Percentiles rank a stretch among this genome's conserved stretches.
phyloP scores from a whole-genome alignment of 192 early-diverging fungal genomes.

The Chytriomyces sp. region DNA sequence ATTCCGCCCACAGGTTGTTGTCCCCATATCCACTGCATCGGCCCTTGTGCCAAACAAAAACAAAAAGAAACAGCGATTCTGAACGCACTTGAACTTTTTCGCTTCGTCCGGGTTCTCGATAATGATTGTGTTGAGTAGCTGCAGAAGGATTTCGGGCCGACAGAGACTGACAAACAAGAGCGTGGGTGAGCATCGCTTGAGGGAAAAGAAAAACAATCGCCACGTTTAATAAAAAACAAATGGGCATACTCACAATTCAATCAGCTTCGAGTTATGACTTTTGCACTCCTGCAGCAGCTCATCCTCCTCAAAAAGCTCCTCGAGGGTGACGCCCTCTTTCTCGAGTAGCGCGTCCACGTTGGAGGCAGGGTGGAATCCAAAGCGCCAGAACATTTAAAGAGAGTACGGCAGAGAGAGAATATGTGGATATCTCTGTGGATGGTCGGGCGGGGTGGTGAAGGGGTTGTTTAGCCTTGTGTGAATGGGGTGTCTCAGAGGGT shows the following conservation, averaged over 20 bases:
- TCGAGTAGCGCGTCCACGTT: conserved; percentile 92
- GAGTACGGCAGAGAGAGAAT: background rate
- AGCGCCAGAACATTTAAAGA: conserved; percentile 51
- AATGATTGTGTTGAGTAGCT: conserved; percentile 83
- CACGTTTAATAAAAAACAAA: background rate
- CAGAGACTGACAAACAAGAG: conserved; percentile 62
- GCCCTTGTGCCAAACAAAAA: conserved; percentile 30
- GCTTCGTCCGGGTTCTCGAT: conserved; percentile 82
- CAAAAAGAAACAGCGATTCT: conserved; percentile 17
- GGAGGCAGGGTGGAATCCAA: conserved; percentile 90
- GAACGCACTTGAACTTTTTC: conserved; percentile 73
- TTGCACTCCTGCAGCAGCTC: conserved; percentile 96
- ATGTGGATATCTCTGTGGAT: background rate
- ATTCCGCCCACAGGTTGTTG: too few species aligned
- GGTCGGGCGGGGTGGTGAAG: too few species aligned
- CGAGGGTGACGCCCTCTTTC: conserved; percentile 85
- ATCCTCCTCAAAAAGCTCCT: conserved; percentile 93
- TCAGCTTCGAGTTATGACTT: conserved; percentile 85
- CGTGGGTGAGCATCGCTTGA: background rate
- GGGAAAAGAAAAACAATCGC: conserved; percentile 2
- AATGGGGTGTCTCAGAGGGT: too few species aligned
- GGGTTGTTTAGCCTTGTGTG: too few species aligned
- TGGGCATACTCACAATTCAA: conserved; percentile 71
- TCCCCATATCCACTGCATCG: conserved; percentile 31
- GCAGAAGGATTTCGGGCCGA: conserved; percentile 72